Evolutionary conservation across 148 eudicot species (phyloP).

Genomic region (Tetragonia tetragonoides): DNA sequence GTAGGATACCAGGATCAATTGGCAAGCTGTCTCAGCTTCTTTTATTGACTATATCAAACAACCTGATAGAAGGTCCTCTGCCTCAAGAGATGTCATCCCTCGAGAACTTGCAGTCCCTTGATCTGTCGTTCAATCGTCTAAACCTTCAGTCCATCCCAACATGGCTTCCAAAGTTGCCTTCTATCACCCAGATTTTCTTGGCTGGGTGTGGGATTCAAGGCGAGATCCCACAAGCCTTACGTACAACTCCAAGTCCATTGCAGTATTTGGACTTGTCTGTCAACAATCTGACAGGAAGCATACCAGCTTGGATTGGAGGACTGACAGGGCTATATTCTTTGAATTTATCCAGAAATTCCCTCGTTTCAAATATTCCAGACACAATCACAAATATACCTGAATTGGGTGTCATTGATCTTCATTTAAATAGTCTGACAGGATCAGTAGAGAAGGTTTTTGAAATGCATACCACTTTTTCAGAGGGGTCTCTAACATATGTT

Average conservation of each 20-base stretch:
- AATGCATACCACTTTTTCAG: conserved; percentile 27
- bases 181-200: conserved; percentile 34
- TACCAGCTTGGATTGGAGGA: conserved; percentile 52
- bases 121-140: conserved; percentile 45
- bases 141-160: conserved; percentile 40
- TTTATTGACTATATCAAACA: conserved; percentile 32
- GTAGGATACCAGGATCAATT: conserved; percentile 39
- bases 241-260: conserved; percentile 23
- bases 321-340: conserved; percentile 36
- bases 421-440: conserved; percentile 54
- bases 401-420: conserved; percentile 45
- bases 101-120: conserved; percentile 31
- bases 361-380: conserved; percentile 39
- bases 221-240: conserved; percentile 30
- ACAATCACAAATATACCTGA: conserved; percentile 28
- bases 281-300: conserved; percentile 43
- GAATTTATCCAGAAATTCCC: conserved; percentile 45
- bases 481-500: conserved; percentile 29
- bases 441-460: conserved; percentile 35
- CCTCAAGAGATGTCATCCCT: conserved; percentile 48
- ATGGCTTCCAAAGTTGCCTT: conserved; percentile 43
- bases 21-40: conserved; percentile 38
- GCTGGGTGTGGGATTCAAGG: conserved; percentile 49
- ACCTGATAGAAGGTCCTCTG: conserved; percentile 48
- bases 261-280: conserved; percentile 49